These are phyloP conservation scores for Aphanoascus verrucosus DNA, from an alignment of 2,329 filamentous ascomycete species.

Conservation along the genomic window DNA sequence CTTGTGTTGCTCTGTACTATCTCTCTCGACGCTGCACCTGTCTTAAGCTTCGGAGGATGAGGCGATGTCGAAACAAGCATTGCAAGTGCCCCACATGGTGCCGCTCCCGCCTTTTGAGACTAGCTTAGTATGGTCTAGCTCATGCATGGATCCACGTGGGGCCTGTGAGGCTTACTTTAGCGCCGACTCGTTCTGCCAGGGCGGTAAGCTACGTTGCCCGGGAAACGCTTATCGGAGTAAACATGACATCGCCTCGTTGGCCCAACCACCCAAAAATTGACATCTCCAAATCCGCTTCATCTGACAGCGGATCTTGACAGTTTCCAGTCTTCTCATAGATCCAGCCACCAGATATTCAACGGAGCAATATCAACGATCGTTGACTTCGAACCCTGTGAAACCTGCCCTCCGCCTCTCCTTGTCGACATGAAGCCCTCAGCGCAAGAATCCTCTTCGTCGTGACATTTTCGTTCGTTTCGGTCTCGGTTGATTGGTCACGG, in stretches of 20 bases:
- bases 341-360: conserved; percentile 3
- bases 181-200: conserved; percentile 19
- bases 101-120: neutral
- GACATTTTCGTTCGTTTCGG: conserved; percentile 7
- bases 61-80: neutral
- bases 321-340: neutral
- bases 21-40: neutral
- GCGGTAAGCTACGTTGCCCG: conserved; percentile 23
- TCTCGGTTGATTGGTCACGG: neutral
- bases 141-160: neutral
- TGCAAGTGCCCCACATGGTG: neutral
- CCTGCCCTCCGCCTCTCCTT: neutral
- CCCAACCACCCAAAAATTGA: conserved; percentile 29
- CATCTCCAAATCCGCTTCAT: neutral
- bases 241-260: conserved; percentile 29
- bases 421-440: neutral
- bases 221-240: conserved; percentile 28
- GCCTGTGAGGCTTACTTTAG: conserved; percentile 1
- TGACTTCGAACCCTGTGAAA: neutral
- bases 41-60: neutral
- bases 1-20: neutral
- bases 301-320: neutral
- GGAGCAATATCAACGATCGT: neutral
- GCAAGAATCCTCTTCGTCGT: neutral
- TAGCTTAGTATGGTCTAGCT: neutral